Percentiles rank a stretch among this genome's conserved stretches.
Evolutionary conservation across 2,329 filamentous ascomycete species (phyloP).

Genomic region (Aspergillus sclerotialis): DNA sequence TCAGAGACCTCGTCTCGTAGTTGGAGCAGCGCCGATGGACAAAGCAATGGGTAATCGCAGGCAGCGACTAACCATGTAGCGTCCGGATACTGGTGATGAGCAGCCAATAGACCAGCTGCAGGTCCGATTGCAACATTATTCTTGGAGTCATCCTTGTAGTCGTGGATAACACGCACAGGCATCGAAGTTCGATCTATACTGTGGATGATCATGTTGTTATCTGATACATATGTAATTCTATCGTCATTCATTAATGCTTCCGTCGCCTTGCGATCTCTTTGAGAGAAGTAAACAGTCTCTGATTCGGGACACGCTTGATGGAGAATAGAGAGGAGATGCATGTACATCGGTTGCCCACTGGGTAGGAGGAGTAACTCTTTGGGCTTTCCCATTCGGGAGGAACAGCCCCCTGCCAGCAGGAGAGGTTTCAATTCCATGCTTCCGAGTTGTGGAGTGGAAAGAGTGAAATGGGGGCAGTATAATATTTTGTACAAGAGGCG

Average conservation of each 20-base stretch:
- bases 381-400: constrained; percentile 22
- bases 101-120: constrained; percentile 24
- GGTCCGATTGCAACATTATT: constrained; percentile 9
- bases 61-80: constrained; percentile 26
- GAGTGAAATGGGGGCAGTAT: too few species aligned
- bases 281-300: constrained; percentile 18
- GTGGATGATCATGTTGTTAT: background rate
- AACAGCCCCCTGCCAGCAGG: constrained; percentile 25
- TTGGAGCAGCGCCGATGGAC: constrained; percentile 16
- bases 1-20: constrained; percentile 18
- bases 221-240: background rate
- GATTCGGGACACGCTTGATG: constrained; percentile 16
- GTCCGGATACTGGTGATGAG: constrained; percentile 16
- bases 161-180: constrained; percentile 1
- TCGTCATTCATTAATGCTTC: background rate
- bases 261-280: constrained; percentile 9
- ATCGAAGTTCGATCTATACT: background rate
- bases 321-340: constrained; percentile 18
- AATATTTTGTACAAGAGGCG: too few species aligned
- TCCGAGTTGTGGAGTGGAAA: too few species aligned
- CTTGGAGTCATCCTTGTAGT: constrained; percentile 1
- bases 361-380: constrained; percentile 26
- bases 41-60: constrained; percentile 29
- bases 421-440: constrained; percentile 16
- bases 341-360: constrained; percentile 20